Conservation (phyloP, 495 filamentous ascomycete genomes). For the Aspergillus bertholletiae region DNA sequence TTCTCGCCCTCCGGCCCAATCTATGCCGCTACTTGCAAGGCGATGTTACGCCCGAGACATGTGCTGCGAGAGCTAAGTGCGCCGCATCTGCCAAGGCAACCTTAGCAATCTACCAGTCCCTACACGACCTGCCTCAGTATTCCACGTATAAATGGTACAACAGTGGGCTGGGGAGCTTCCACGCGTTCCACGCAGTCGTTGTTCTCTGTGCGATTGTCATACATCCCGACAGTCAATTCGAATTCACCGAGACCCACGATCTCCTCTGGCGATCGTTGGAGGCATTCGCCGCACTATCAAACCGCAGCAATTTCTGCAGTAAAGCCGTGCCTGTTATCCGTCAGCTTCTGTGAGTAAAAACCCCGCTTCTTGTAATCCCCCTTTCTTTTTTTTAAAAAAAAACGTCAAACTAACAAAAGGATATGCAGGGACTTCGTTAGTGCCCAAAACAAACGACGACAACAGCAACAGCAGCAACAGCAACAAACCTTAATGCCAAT, state of each 20-base stretch:
- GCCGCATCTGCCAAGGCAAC: constrained; percentile 40
- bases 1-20: constrained; percentile 42
- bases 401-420: constrained; percentile 5
- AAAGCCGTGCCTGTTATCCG: constrained; percentile 37
- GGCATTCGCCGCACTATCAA: constrained; percentile 36
- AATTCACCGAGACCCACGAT: constrained; percentile 32
- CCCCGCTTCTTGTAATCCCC: too few species aligned
- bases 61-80: constrained; percentile 37
- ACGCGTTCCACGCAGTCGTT: constrained; percentile 37
- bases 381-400: background rate
- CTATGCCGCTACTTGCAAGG: constrained; percentile 39
- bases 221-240: constrained; percentile 28
- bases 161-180: constrained; percentile 40
- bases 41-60: constrained; percentile 38
- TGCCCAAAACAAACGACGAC: constrained; percentile 16
- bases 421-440: constrained; percentile 22
- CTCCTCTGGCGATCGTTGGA: constrained; percentile 30
- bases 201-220: constrained; percentile 29
- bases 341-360: constrained; percentile 32
- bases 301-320: constrained; percentile 39
- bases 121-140: constrained; percentile 34
- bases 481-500: constrained; percentile 14
- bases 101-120: constrained; percentile 35
- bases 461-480: too few species aligned
- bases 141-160: constrained; percentile 46